Conservation (phyloP, 2,329 filamentous ascomycete species). For the Venturia nashicola region DNA sequence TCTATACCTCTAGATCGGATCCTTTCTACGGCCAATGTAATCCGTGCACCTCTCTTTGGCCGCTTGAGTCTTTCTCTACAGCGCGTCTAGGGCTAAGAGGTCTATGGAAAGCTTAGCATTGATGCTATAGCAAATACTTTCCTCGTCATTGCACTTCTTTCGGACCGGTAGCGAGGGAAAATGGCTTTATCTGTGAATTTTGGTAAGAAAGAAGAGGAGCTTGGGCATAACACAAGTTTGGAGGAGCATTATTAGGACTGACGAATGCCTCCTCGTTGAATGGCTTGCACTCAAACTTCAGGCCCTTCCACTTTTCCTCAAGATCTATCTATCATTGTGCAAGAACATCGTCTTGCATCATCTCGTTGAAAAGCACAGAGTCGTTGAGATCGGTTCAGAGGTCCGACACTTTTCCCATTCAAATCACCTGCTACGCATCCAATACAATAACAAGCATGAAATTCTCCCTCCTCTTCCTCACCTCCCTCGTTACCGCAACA, state of each 20-base stretch:
- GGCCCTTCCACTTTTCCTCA: not conserved
- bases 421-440: not conserved
- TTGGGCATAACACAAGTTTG: not conserved
- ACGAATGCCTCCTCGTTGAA: not conserved
- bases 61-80: not conserved
- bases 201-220: not conserved
- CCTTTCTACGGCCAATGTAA: not conserved
- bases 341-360: not conserved
- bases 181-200: not conserved
- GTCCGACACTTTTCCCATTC: no score
- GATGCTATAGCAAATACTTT: not conserved
- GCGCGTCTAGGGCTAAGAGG: not conserved
- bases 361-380: not conserved
- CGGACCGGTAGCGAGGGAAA: not conserved
- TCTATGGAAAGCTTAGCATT: not conserved
- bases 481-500: not conserved
- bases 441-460: constrained; percentile 11
- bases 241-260: not conserved
- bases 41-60: not conserved
- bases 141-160: not conserved
- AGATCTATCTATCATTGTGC: not conserved
- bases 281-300: not conserved
- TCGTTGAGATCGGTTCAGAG: not conserved
- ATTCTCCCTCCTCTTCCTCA: not conserved
- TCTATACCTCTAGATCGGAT: not conserved